Evolutionary conservation across 331 rosid genomes (phyloP), one percentile per base, ranked within the genome.

Genomic region (Rosa hybrid): DNA sequence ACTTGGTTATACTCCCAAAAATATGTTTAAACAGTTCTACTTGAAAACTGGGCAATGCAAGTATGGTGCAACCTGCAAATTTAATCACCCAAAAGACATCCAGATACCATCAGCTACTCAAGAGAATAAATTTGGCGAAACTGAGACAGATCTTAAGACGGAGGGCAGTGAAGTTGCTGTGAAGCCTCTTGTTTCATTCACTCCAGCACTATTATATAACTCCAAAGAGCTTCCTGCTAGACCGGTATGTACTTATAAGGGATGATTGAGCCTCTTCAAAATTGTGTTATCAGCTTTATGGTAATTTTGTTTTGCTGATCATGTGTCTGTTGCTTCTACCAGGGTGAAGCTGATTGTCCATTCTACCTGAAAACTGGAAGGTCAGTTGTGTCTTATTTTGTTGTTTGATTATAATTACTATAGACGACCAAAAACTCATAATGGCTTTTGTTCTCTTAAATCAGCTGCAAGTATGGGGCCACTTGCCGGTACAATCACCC

Each of bases 311-410:
- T 82, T 60, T 20, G 80, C 38, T 71, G 68, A 80, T 38, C 34
- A 23, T 76, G n/a, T 86, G 48, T 87, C n/a, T 45, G 50, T 69
- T 81, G 20, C 82, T 91, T 81, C 67, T 76, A 79, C 85, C 96
- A 95, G 99, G 94, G 94, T 76, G 98, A 93, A 86, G 92, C 90
- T 67, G 98, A 95, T 87, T 95, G 99, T 76, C 97, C 99, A 76
- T 95, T 95, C 97, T 95, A 95, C 93, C 84, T 95, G 90, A 95
- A 95, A 89, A 93, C 98, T 87, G 98, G 98, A 88, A 95, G 99
- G 99, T 93, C 50, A 79, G 44, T 25, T 79, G 49, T 76, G 51
- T 74, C 48, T 44, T 46, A 62, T 77, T 74, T 50, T 86, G 25
- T 76, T 71, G 2, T 21, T 81, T 50, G 76, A 60, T 23, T 44